These are phyloP conservation scores for Daedaleopsis sinensis DNA, from an alignment of 768 basidiomycete species.

Conservation along the genomic window DNA sequence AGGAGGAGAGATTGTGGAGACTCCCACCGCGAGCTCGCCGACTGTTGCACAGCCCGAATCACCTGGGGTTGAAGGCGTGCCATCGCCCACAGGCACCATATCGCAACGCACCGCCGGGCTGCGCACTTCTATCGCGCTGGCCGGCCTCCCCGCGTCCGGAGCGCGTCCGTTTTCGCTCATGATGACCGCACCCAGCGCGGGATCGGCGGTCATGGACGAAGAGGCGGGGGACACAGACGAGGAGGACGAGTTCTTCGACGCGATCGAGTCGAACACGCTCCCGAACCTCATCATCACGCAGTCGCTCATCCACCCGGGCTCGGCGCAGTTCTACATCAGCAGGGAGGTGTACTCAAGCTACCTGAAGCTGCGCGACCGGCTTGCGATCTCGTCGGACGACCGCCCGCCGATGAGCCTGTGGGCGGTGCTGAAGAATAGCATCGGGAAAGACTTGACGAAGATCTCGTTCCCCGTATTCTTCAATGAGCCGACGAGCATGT, in stretches of 20 bases:
- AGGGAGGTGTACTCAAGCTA: constrained; percentile 68
- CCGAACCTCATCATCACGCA: constrained; percentile 76
- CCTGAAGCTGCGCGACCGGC: constrained; percentile 52
- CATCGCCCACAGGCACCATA: constrained; percentile 25
- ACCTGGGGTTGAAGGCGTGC: not conserved
- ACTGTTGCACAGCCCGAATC: not conserved
- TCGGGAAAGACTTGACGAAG: constrained; percentile 95
- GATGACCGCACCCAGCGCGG: not conserved
- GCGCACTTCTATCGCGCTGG: not conserved
- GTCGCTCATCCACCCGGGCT: constrained; percentile 49
- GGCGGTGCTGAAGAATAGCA: constrained; percentile 93
- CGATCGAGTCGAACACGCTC: constrained; percentile 81
- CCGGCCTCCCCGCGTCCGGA: not conserved
- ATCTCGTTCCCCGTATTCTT: constrained; percentile 95
- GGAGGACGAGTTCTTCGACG: constrained; percentile 97
- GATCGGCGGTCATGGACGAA: constrained; percentile 20
- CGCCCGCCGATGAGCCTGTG: constrained; percentile 90
- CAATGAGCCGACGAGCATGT: constrained; percentile 94
- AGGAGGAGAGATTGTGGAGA: not conserved
- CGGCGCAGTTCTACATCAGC: constrained; percentile 40
- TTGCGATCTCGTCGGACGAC: constrained; percentile 73
- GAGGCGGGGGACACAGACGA: constrained; percentile 62
- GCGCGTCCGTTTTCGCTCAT: constrained; percentile 12
- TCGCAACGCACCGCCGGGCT: constrained; percentile 21
- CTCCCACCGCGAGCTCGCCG: constrained; percentile 2